A percentile compares a stretch with the other conserved stretches of the same genome.
Evolutionary conservation across 148 eudicot genomes (phyloP).

Genomic region (Camellia lanceoleosa): DNA sequence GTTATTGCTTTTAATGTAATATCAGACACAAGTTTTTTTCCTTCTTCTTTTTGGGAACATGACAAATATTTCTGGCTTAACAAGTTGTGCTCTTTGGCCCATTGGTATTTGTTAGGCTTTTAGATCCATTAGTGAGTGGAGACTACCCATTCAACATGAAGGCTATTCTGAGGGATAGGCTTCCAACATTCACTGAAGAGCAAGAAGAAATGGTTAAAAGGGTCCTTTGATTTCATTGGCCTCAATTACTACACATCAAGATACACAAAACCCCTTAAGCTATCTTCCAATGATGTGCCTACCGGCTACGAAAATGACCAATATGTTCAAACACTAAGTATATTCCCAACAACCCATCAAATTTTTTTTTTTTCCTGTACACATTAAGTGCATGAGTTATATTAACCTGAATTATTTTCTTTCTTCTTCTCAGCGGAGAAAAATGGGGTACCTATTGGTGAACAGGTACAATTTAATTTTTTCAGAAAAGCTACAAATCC

Average conservation of each 20-base stretch:
- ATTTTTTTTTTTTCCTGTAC: neutral
- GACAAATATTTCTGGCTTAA: neutral
- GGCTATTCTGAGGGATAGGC: conserved; percentile 10
- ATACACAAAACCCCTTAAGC: neutral
- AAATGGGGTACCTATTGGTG: conserved; percentile 1
- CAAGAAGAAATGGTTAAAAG: conserved; percentile 7
- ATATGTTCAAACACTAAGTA: neutral
- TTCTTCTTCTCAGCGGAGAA: neutral
- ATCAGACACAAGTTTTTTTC: neutral
- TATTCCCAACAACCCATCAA: neutral
- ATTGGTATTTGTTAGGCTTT: neutral
- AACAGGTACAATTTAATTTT: neutral
- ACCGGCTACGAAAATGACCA: neutral
- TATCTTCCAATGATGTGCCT: neutral
- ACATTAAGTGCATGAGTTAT: neutral
- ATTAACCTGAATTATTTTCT: neutral
- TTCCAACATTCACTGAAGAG: conserved; percentile 17
- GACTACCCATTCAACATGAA: conserved; percentile 25
- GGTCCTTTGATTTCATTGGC: conserved; percentile 29
- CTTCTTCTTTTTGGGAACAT: too few species aligned
- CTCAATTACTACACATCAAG: conserved; percentile 24
- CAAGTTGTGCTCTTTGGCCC: neutral
- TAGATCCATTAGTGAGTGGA: conserved; percentile 1
- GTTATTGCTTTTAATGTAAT: neutral
- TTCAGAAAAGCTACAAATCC: too few species aligned